Evolutionary conservation across 1,139 yeast genomes (phyloP).

Genomic region (Geotrichum restrictum): DNA sequence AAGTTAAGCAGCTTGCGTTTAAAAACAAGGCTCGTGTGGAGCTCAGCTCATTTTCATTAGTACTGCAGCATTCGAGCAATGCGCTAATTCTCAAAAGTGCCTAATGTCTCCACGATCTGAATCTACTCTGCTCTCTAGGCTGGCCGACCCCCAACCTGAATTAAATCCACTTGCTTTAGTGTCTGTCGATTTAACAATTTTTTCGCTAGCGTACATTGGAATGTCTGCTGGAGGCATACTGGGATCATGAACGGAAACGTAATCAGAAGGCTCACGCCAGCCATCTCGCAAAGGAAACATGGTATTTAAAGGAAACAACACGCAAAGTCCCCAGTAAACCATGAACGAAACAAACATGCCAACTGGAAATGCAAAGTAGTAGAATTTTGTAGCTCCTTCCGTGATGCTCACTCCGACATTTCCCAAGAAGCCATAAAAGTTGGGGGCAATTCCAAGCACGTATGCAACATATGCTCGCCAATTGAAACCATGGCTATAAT

Average conservation of each 20-base stretch:
- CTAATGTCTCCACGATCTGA: background rate
- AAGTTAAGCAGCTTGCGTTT: too few species aligned
- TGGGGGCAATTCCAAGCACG: slow-evolving; percentile 68
- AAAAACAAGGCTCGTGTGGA: too few species aligned
- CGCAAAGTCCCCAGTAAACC: slow-evolving; percentile 6
- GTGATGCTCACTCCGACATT: slow-evolving; percentile 31
- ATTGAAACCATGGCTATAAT: slow-evolving; percentile 57
- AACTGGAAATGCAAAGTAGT: slow-evolving; percentile 26
- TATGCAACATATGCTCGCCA: slow-evolving; percentile 76
- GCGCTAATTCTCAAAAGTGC: background rate
- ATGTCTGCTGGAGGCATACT: background rate
- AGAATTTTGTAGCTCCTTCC: slow-evolving; percentile 18
- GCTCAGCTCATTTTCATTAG: too few species aligned
- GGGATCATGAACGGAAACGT: background rate
- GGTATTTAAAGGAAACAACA: slow-evolving; percentile 1
- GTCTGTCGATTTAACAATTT: background rate
- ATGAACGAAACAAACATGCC: slow-evolving; percentile 23
- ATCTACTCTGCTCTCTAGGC: background rate
- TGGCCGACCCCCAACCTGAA: background rate
- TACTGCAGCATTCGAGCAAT: too few species aligned
- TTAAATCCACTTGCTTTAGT: background rate
- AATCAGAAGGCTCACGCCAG: slow-evolving; percentile 10
- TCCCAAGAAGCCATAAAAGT: slow-evolving; percentile 77
- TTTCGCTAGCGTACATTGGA: background rate
- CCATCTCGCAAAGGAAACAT: background rate